phyloP scores from a whole-genome alignment of 108 stramenopile species.

The Nannochloropsis gaditana region DNA sequence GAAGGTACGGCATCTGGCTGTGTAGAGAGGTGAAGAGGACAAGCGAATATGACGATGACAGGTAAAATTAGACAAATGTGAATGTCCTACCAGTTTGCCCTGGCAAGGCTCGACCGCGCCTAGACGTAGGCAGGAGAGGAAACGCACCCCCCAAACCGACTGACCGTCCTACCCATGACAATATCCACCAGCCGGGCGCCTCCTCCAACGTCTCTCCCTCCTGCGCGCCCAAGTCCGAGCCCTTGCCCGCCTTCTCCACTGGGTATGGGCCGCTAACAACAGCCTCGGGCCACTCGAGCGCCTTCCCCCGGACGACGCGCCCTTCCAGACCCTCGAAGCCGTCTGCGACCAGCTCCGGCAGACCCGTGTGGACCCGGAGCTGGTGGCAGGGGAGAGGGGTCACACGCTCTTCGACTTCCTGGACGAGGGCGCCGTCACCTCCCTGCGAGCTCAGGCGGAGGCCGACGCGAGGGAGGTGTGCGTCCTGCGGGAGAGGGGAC shows the following conservation, averaged over 20 bases:
- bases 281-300: background rate
- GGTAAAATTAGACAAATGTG: too few species aligned
- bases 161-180: too few species aligned
- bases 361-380: background rate
- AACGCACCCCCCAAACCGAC: too few species aligned
- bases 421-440: background rate
- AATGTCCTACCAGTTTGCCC: too few species aligned
- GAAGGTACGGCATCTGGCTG: background rate
- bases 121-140: too few species aligned
- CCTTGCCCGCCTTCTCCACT: background rate
- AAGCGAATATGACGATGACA: too few species aligned
- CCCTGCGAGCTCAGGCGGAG: slow-evolving; percentile 8
- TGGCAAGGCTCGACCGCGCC: too few species aligned
- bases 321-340: background rate
- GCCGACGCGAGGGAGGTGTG: background rate
- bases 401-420: slow-evolving; percentile 8
- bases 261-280: background rate
- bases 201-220: background rate
- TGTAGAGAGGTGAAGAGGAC: too few species aligned
- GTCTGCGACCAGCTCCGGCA: background rate
- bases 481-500: background rate
- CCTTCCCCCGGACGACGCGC: background rate
- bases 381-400: background rate
- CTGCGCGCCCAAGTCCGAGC: background rate
- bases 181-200: background rate